phyloP scores from a whole-genome alignment of 1,284 basidiomycete species.

The Phellopilus nigrolimitatus region DNA sequence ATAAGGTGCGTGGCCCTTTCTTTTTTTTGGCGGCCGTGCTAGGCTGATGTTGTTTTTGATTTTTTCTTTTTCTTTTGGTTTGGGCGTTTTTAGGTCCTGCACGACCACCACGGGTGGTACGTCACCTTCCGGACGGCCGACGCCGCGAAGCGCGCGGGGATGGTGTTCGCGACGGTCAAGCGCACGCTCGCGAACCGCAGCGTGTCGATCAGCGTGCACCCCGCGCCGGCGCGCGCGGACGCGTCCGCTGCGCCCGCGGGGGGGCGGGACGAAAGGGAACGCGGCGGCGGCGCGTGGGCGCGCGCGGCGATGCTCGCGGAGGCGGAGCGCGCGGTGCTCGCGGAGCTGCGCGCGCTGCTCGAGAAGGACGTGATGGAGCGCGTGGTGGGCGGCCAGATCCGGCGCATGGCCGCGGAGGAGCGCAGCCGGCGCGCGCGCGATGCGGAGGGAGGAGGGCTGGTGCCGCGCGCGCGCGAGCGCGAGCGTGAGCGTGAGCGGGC shows the following conservation, averaged over 20 bases:
- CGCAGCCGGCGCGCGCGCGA: conserved; percentile 32
- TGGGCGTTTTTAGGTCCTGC: conserved; percentile 47
- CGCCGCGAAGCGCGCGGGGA: conserved; percentile 56
- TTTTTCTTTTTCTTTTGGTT: background rate
- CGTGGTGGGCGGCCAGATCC: conserved; percentile 54
- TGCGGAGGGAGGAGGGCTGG: conserved; percentile 13
- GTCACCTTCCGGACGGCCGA: conserved; percentile 60
- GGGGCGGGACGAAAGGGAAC: background rate
- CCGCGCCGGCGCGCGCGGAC: conserved; percentile 34
- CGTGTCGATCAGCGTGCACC: conserved; percentile 52
- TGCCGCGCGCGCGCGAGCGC: conserved; percentile 26
- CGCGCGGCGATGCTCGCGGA: conserved; percentile 56
- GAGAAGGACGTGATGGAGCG: conserved; percentile 69
- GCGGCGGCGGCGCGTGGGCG: conserved; percentile 35
- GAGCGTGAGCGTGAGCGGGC: conserved; percentile 27
- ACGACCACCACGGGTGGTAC: conserved; percentile 64
- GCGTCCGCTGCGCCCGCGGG: background rate
- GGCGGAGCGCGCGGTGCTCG: conserved; percentile 56
- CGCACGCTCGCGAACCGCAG: conserved; percentile 55
- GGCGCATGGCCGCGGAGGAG: conserved; percentile 49
- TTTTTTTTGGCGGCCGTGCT: no score
- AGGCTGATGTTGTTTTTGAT: conserved; percentile 25
- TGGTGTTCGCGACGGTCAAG: conserved; percentile 46
- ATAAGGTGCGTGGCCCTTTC: no score
- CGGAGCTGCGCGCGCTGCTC: conserved; percentile 56